A percentile compares a stretch with the other conserved stretches of the same genome.
Evolutionary conservation across 768 basidiomycete species (phyloP).

Genomic region (Naematelia encephala): DNA sequence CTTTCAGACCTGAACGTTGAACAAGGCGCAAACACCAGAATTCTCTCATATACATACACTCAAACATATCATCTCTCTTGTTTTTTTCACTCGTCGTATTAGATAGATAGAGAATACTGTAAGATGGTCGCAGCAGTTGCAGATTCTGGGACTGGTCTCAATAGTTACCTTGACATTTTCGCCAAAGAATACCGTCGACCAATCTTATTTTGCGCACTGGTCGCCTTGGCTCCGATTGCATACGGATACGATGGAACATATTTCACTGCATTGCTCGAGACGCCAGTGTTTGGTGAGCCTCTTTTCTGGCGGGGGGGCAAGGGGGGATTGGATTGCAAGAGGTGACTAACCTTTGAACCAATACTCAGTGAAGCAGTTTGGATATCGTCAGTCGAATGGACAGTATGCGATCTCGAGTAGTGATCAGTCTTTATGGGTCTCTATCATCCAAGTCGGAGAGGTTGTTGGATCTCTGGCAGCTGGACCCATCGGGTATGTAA

Average conservation of each 20-base stretch:
- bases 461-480: conserved; percentile 48
- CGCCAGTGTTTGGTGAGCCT: conserved; percentile 20
- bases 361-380: conserved; percentile 34
- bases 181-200: conserved; percentile 2
- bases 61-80: too few relatives aligned
- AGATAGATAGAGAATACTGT: not conserved
- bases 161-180: conserved; percentile 1
- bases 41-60: too few relatives aligned
- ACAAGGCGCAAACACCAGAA: too few relatives aligned
- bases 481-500: conserved; percentile 39
- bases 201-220: conserved; percentile 4
- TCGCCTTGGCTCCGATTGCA: conserved; percentile 3
- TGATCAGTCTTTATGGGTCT: conserved; percentile 36
- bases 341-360: not conserved
- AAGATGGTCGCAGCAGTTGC: conserved; percentile 6
- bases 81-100: too few relatives aligned
- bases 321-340: not conserved
- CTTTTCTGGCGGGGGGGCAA: too few relatives aligned
- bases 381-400: conserved; percentile 18
- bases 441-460: conserved; percentile 49
- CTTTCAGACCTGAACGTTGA: too few relatives aligned
- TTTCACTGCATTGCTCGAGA: conserved; percentile 33
- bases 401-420: conserved; percentile 25
- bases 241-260: conserved; percentile 36
- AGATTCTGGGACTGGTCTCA: not conserved